Percentiles rank a stretch among this genome's conserved stretches.
Conservation (phyloP, 1,284 basidiomycete species). For the Ganoderma meredithae region DNA sequence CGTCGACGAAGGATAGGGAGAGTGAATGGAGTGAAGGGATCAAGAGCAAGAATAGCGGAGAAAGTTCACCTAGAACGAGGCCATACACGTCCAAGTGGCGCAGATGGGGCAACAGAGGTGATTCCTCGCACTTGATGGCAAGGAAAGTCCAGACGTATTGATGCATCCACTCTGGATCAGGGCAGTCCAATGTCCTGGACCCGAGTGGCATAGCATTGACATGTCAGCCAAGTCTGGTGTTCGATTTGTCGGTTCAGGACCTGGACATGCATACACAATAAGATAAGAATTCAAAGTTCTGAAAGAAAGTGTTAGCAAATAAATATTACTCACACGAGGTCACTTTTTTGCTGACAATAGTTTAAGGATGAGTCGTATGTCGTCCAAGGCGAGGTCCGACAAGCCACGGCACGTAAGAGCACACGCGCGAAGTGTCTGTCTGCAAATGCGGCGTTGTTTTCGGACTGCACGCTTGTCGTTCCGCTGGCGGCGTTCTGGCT, state of each 20-base stretch:
- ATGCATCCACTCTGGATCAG: neutral
- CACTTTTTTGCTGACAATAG: neutral
- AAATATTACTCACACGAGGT: neutral
- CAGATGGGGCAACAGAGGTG: neutral
- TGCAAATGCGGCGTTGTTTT: neutral
- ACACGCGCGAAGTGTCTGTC: neutral
- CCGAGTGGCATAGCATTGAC: neutral
- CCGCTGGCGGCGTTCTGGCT: neutral
- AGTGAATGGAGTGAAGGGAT: neutral
- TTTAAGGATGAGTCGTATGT: neutral
- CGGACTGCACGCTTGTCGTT: neutral
- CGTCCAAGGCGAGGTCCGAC: neutral
- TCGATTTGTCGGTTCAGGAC: neutral
- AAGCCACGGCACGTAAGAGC: neutral
- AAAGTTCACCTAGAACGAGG: neutral
- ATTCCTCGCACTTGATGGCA: neutral
- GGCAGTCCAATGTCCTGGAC: neutral
- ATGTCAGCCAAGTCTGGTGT: neutral
- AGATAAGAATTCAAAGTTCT: neutral
- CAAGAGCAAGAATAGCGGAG: neutral
- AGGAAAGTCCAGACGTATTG: neutral
- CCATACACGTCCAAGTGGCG: neutral
- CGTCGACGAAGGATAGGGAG: neutral
- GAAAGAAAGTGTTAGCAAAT: neutral
- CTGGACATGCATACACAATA: neutral